Base-by-base conservation (phyloP, 2,329 filamentous ascomycete species). In the Colletotrichum tanaceti region DNA sequence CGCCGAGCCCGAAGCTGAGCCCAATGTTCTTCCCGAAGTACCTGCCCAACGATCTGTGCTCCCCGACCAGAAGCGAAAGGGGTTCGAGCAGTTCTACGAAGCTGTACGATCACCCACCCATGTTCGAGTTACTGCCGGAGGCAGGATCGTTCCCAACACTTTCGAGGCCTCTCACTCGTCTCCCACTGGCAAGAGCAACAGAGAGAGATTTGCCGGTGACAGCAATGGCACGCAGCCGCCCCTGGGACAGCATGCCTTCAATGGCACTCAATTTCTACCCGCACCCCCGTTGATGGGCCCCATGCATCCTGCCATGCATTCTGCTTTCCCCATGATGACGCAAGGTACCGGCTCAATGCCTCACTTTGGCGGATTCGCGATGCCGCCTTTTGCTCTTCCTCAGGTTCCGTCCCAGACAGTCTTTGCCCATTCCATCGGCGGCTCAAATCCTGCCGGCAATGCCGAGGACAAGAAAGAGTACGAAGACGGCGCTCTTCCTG, bases 81-180 rank as follows among this genome's bases (percentile, higher is more conserved):
- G 89, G n/a, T 91, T 91, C 72, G 86, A 89, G 75, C 83, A 85
- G 60, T 91, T 91, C 74, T 90, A 89, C 79, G 88, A 89, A 74
- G 88, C 89, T 13, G 89, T 91, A n/a, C 84, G 87, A 5, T 91
- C 89, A 41, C 89, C 89, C 9, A 89, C 87, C 16, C 88, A 91
- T 75, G 85, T 91, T 70, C 86, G 89, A 18, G 89, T 91, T 58
- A 91, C 89, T 22, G 89, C 89, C 68, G 88, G 89, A 66, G 89
- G 89, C 49, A 84, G 88, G 44, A 91, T 91, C 72, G 89, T 91
- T 1, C 89, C 88, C 57, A 91, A 91, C 73, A 89, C 84, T 41
- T 83, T 88, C 50, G 83, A 80, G 14, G 80, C 84, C 2, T 79
- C 80, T 5, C 62, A 68, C 50, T 60, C 53, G n/a, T 89, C 87